A percentile compares a stretch with the other conserved stretches of the same genome.
These are phyloP conservation scores for Torulaspora globosa DNA, from an alignment of 1,139 yeast species.

Conservation along the genomic window DNA sequence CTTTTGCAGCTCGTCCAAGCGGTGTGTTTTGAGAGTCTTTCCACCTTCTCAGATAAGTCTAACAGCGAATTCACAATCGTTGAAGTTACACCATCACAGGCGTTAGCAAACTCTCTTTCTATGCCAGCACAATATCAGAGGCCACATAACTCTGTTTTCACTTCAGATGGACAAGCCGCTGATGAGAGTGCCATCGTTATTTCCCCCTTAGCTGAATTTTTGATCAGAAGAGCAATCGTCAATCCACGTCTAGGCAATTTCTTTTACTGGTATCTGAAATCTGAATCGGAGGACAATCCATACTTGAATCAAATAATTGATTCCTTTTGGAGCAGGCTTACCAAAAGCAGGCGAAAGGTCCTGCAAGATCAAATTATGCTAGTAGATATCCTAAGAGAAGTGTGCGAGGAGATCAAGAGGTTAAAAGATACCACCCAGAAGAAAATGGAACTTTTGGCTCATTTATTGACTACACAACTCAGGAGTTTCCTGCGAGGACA, in stretches of 20 bases:
- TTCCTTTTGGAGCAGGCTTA: conserved; percentile 36
- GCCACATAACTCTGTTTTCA: conserved; percentile 15
- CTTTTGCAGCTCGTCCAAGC: conserved; percentile 91
- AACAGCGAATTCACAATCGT: conserved; percentile 45
- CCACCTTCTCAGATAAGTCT: conserved; percentile 30
- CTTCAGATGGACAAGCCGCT: conserved; percentile 15
- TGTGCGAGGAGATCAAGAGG: conserved; percentile 44
- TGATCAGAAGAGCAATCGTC: conserved; percentile 66
- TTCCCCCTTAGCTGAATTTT: conserved; percentile 73
- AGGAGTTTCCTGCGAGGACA: conserved; percentile 30
- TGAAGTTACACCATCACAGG: conserved; percentile 28
- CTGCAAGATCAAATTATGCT: conserved; percentile 45
- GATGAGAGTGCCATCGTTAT: conserved; percentile 32
- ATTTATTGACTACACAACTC: conserved; percentile 36
- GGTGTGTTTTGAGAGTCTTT: conserved; percentile 61
- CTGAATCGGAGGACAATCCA: conserved; percentile 72
- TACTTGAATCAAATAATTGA: conserved; percentile 39
- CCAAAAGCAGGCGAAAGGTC: conserved; percentile 23
- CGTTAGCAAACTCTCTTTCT: conserved; percentile 7
- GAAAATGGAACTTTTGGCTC: conserved; percentile 48
- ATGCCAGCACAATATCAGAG: conserved; percentile 12
- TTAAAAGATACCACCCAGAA: conserved; percentile 54
- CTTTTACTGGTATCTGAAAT: conserved; percentile 88
- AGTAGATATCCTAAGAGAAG: conserved; percentile 41
- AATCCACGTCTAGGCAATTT: conserved; percentile 71